Conservation (phyloP, 2,329 filamentous ascomycete species). For the Immersiporthe knoxdaviesiana region DNA sequence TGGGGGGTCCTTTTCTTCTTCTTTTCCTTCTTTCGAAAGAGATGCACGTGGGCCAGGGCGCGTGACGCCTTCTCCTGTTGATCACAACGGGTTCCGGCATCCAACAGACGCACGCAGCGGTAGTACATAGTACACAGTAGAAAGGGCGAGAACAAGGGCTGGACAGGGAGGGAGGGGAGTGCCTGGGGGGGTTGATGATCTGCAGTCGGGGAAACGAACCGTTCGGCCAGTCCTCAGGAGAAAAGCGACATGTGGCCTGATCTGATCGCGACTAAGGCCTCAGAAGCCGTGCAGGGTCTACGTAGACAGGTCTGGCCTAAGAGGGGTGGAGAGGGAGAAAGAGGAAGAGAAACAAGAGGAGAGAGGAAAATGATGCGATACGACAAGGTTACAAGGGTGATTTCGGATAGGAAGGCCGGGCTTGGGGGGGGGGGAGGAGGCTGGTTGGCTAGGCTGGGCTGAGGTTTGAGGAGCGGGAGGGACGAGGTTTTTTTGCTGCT, state of each 20-base stretch:
- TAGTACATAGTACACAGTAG: background rate
- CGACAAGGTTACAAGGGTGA: background rate
- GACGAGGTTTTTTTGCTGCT: background rate
- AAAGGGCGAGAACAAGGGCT: background rate
- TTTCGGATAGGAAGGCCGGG: constrained; percentile 1
- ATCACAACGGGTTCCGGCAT: background rate
- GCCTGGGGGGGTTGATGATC: background rate
- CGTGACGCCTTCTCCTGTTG: constrained; percentile 7
- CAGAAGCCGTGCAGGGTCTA: background rate
- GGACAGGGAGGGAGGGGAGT: background rate
- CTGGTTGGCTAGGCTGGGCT: background rate
- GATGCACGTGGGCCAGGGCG: background rate
- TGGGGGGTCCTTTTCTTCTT: too few species aligned
- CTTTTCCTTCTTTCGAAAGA: background rate
- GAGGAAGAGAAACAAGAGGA: too few species aligned
- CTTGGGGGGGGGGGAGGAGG: too few species aligned
- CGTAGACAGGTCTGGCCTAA: background rate
- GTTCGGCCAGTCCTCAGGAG: background rate
- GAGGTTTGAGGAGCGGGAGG: background rate
- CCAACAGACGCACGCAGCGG: background rate
- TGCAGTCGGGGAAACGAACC: constrained; percentile 7
- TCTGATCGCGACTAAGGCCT: background rate
- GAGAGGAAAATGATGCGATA: background rate
- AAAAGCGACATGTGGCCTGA: background rate
- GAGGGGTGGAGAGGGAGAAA: too few species aligned